phyloP scores from a whole-genome alignment of 2,329 filamentous ascomycete species.

The Pseudogymnoascus pannorum region DNA sequence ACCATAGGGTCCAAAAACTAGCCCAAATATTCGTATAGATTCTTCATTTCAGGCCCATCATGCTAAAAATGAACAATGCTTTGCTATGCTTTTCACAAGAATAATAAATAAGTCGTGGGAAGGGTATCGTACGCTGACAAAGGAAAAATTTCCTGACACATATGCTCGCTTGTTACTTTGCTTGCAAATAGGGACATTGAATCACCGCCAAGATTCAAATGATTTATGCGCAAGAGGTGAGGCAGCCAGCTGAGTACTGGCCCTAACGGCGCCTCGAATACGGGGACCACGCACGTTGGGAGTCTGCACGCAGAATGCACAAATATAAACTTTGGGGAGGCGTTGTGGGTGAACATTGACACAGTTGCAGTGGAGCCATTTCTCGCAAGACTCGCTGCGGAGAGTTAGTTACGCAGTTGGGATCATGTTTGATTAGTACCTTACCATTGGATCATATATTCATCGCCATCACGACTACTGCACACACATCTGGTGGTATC shows the following conservation, averaged over 20 bases:
- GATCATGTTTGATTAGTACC: conserved; percentile 20
- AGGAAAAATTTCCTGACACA: background rate
- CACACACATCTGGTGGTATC: conserved; percentile 50
- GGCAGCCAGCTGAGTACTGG: conserved; percentile 20
- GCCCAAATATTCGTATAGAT: background rate
- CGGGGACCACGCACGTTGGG: conserved; percentile 45
- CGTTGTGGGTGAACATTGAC: conserved; percentile 49
- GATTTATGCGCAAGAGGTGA: conserved; percentile 39
- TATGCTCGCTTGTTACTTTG: background rate
- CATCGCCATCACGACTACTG: conserved; percentile 34
- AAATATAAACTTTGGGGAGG: conserved; percentile 56
- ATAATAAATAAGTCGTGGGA: conserved; percentile 3
- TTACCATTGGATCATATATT: conserved; percentile 59
- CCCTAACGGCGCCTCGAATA: conserved; percentile 32
- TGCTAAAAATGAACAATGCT: conserved; percentile 1
- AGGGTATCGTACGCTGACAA: conserved; percentile 8
- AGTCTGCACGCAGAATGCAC: conserved; percentile 55
- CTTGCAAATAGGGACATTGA: background rate
- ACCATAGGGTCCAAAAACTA: background rate
- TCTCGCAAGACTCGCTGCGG: conserved; percentile 54
- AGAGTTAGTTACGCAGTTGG: conserved; percentile 15
- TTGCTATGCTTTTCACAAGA: conserved; percentile 6
- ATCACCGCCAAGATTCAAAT: conserved; percentile 37
- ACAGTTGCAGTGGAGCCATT: conserved; percentile 58
- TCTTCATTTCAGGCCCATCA: background rate